Evolutionary conservation across 2,329 filamentous ascomycete genomes (phyloP).

Genomic region (Pyrenophora seminiperda): DNA sequence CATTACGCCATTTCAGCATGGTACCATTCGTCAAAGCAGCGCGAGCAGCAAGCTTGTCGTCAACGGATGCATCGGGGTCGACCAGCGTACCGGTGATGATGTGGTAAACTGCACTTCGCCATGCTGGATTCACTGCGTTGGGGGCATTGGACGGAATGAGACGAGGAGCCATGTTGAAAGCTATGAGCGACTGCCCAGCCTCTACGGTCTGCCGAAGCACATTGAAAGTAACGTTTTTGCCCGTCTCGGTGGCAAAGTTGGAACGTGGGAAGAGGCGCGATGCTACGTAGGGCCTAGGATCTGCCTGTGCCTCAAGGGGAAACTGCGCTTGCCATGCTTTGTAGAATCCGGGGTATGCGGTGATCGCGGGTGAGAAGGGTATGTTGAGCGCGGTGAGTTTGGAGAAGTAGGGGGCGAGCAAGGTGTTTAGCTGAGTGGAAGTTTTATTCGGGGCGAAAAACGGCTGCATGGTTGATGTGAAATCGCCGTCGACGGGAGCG

Average conservation of each 20-base stretch:
- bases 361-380: conserved; percentile 39
- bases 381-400: conserved; percentile 27
- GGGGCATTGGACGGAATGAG: conserved; percentile 23
- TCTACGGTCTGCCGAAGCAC: conserved; percentile 25
- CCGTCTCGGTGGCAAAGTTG: conserved; percentile 33
- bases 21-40: conserved; percentile 27
- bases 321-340: conserved; percentile 39
- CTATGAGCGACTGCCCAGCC: conserved; percentile 31
- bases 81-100: conserved; percentile 22
- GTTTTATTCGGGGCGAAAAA: conserved; percentile 35
- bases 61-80: neutral
- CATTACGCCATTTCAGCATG: conserved; percentile 33
- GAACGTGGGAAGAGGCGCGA: conserved; percentile 36
- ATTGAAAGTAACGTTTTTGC: conserved; percentile 34
- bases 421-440: conserved; percentile 10
- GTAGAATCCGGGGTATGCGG: conserved; percentile 34
- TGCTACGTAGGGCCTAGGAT: conserved; percentile 14
- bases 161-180: conserved; percentile 27
- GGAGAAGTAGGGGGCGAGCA: conserved; percentile 22
- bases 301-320: conserved; percentile 24
- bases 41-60: conserved; percentile 18
- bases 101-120: conserved; percentile 31
- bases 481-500: conserved; percentile 13
- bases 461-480: conserved; percentile 25
- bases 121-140: conserved; percentile 36